These are phyloP conservation scores for Begonia loranthoides DNA, from an alignment of 306 rosid species.

Conservation along the genomic window DNA sequence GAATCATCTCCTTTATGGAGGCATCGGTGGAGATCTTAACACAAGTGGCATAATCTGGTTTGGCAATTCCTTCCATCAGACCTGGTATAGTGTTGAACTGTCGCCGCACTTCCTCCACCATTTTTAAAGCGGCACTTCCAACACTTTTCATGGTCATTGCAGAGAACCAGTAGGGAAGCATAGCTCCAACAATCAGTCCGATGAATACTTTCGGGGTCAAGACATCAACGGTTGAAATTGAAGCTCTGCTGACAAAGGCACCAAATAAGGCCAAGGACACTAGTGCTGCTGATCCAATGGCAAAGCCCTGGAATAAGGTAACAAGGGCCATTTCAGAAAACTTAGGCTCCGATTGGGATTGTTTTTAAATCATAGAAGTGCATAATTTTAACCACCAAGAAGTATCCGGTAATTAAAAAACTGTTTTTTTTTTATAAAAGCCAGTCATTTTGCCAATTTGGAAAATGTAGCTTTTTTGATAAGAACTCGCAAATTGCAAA, in stretches of 20 bases:
- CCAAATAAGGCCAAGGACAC: conserved; percentile 71
- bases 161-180: conserved; percentile 91
- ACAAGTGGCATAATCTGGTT: conserved; percentile 73
- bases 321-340: background rate
- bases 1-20: conserved; percentile 83
- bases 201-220: conserved; percentile 79
- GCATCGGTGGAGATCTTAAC: conserved; percentile 79
- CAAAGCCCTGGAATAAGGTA: conserved; percentile 45
- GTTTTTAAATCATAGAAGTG: too few relatives aligned
- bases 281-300: conserved; percentile 66
- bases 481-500: background rate
- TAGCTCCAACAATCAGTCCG: conserved; percentile 62
- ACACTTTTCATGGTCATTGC: conserved; percentile 91
- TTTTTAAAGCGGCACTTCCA: conserved; percentile 76
- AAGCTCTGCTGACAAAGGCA: conserved; percentile 66
- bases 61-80: conserved; percentile 53
- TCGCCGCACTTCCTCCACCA: conserved; percentile 87
- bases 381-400: too few relatives aligned
- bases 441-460: too few relatives aligned
- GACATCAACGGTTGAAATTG: conserved; percentile 59
- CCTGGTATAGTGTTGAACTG: conserved; percentile 72
- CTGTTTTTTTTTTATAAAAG: too few relatives aligned
- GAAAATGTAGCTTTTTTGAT: too few relatives aligned
- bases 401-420: too few relatives aligned
- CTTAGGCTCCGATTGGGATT: background rate